Base-by-base conservation (phyloP, 768 basidiomycete species). In the Termitomyces sp. region DNA sequence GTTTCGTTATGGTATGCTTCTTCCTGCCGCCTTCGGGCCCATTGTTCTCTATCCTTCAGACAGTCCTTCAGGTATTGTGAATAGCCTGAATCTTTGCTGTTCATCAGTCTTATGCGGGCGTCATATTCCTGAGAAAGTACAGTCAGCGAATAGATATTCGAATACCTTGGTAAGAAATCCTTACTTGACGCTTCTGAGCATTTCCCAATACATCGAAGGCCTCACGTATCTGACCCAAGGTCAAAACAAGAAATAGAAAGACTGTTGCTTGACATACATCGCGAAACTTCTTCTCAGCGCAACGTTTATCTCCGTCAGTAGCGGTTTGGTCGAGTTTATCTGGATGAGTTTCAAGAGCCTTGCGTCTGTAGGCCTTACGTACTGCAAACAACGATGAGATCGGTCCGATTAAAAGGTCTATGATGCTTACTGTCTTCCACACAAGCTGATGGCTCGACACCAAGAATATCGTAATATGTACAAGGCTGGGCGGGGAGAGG, bases 291-390 rank as follows among this genome's bases (percentile, higher is more conserved):
- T 75, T 74, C 62, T 81, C 79, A 8, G 85, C 81, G 19, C 64
- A 71, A 53, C 76, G 74, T 63, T 78, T 82, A 56, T 81, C 79
- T 54, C 73, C 68, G 43, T 77, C 75, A 42, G 70, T 77, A 8
- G 81, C 79, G 30, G 68, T 68, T 37, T 77, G 82, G 11, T 79
- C 79, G 45, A 87, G 78, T 61, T 86, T 87, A 61, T 88, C 87
- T 10, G 87, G 87, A 64, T 88, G 87, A 1, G 87, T 88, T 65
- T 85, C 83, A 26, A 88, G 72, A 10, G 80, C 85, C 61, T 79
- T 82, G 58, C 78, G 79, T 62, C 79, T 83, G 66, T 87, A 88
- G 2, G 84, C 85, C 61, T 75, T 82, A 49, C 84, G 81, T 54
- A 88, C 87, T 86, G 58, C 8, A 45, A 48, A 32, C n/a, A 54